Evolutionary conservation across 805 yeast species (phyloP).

Genomic region (Ogataea minuta): DNA sequence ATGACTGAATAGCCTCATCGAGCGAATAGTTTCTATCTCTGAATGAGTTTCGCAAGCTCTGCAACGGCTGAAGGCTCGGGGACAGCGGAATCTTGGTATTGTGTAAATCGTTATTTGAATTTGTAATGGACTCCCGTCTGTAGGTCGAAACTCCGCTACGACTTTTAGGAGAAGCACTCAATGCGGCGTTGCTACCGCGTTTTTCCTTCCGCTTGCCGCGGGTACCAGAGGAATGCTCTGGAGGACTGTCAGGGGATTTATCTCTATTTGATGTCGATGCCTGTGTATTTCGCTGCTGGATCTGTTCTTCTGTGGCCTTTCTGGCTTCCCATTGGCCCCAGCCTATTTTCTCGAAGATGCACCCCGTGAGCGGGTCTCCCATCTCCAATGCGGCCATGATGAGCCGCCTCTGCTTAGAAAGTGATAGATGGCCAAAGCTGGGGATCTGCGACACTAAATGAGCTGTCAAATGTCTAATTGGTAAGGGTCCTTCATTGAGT

Average conservation of each 20-base stretch:
- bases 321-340: constrained; percentile 98
- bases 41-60: constrained; percentile 30
- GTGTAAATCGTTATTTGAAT: constrained; percentile 43
- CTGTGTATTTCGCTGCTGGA: constrained; percentile 22
- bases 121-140: constrained; percentile 54
- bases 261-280: constrained; percentile 17
- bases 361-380: constrained; percentile 57
- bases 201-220: constrained; percentile 13
- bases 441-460: constrained; percentile 73
- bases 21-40: constrained; percentile 31
- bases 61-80: constrained; percentile 33
- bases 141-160: constrained; percentile 10
- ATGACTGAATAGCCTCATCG: constrained; percentile 40
- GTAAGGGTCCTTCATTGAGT: constrained; percentile 76
- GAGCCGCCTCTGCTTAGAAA: constrained; percentile 85
- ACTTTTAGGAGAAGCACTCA: constrained; percentile 24
- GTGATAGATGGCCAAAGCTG: constrained; percentile 73
- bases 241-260: constrained; percentile 19
- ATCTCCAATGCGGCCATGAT: constrained; percentile 87
- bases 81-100: constrained; percentile 44
- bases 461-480: constrained; percentile 84
- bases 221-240: constrained; percentile 7
- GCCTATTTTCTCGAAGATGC: constrained; percentile 87
- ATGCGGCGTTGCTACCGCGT: constrained; percentile 12
- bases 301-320: constrained; percentile 33